A percentile compares a stretch with the other conserved stretches of the same genome.
phyloP scores from a whole-genome alignment of 2,329 filamentous ascomycete genomes.

The Pseudogymnoascus sp. region DNA sequence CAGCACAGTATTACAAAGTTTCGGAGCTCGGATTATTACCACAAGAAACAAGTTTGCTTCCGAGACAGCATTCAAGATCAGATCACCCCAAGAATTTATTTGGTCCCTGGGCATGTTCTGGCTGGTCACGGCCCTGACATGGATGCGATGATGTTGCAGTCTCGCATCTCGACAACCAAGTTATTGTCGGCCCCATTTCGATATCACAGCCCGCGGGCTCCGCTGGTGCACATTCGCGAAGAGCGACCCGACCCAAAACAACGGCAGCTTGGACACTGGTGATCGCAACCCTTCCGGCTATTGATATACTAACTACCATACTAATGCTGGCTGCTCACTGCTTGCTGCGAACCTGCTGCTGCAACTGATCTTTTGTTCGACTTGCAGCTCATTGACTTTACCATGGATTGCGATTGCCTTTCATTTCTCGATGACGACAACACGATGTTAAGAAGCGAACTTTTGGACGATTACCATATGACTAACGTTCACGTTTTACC shows the following conservation, averaged over 20 bases:
- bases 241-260: background rate
- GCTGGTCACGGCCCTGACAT: background rate
- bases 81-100: background rate
- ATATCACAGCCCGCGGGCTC: background rate
- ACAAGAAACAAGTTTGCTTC: background rate
- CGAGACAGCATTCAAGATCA: background rate
- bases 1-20: slow-evolving; percentile 2
- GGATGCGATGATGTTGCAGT: background rate
- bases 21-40: background rate
- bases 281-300: background rate
- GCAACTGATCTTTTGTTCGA: slow-evolving; percentile 23
- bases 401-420: slow-evolving; percentile 10
- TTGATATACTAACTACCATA: slow-evolving; percentile 21
- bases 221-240: background rate
- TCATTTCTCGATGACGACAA: slow-evolving; percentile 6
- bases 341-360: slow-evolving; percentile 39
- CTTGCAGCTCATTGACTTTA: slow-evolving; percentile 13
- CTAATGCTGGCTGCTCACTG: slow-evolving; percentile 53
- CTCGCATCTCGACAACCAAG: background rate
- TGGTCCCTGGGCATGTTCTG: background rate
- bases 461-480: slow-evolving; percentile 38
- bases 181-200: background rate
- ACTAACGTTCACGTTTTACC: slow-evolving; percentile 59
- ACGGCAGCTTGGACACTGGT: background rate
- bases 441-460: slow-evolving; percentile 24